phyloP scores from a whole-genome alignment of 2,329 filamentous ascomycete species.

The Fusarium cicatricum region DNA sequence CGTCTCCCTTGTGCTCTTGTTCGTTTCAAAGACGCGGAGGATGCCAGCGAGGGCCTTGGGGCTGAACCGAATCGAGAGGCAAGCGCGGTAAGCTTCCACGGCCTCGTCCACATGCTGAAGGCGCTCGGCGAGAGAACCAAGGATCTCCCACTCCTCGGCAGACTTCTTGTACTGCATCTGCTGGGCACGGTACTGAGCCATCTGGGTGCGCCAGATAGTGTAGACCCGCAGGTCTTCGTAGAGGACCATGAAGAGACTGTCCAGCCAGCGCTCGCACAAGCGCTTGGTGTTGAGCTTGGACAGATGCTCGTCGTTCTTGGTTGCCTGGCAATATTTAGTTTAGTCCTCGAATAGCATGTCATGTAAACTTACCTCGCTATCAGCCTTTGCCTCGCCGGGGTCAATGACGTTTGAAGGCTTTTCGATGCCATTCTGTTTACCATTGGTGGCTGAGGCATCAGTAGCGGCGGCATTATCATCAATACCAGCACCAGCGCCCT shows the following conservation, averaged over 20 bases:
- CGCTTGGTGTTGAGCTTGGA: constrained; percentile 97
- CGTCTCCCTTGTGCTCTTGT: constrained; percentile 80
- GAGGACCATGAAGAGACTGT: constrained; percentile 98
- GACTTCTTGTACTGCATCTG: constrained; percentile 97
- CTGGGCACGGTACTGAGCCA: constrained; percentile 93
- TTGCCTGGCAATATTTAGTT: constrained; percentile 55
- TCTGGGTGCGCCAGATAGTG: constrained; percentile 98
- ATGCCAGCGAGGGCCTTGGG: constrained; percentile 91
- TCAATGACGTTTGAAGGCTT: constrained; percentile 82
- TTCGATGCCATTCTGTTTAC: constrained; percentile 64
- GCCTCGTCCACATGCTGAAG: constrained; percentile 93
- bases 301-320: constrained; percentile 75
- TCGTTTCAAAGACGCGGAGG: constrained; percentile 78
- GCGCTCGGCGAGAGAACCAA: constrained; percentile 90
- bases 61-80: constrained; percentile 87
- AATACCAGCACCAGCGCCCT: constrained; percentile 29
- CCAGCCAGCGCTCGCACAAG: constrained; percentile 95
- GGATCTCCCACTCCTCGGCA: constrained; percentile 97
- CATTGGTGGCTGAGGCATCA: constrained; percentile 46
- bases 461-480: constrained; percentile 41
- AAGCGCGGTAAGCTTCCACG: constrained; percentile 90
- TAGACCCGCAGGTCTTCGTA: constrained; percentile 98
- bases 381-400: constrained; percentile 78
- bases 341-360: not conserved
- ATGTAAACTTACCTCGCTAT: constrained; percentile 67